Evolutionary conservation across 129 eudicot genomes (phyloP), one percentile per base, ranked within the genome.

Genomic region (Arctium lappa): DNA sequence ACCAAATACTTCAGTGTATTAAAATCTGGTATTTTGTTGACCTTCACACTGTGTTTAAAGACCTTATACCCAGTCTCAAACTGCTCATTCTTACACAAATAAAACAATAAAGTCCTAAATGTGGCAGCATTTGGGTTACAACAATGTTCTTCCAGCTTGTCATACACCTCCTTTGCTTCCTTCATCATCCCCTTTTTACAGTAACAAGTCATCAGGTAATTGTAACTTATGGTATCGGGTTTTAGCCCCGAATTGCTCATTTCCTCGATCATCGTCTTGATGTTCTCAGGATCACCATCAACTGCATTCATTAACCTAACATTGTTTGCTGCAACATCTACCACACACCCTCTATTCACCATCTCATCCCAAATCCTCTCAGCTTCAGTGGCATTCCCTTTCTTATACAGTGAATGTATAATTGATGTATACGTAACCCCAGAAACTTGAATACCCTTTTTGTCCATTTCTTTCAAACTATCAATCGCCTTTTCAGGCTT

Each of bases 71-170:
- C 99, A 0, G 87, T 88, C 86, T 80, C 93, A 85, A 79, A 95
- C 81, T 89, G 88, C 22, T 79, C 93, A 73, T 88, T 85, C 89
- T 86, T 89, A 75, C 97, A 93, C 89, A 91, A 78, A 84, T 93
- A 71, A 84, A 65, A 82, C 40, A 95, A 79, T 86, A 95, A 85
- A 22, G 93, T 91, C 90, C 95, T 88, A 78, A 89, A 95, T 7
- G 99, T 95, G 0, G 95, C 93, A 8, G 95, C 94, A 80, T 93
- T 95, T 6, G 95, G 94, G 8, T 86, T 88, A 42, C 90, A 88
- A 36, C 89, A 86, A 53, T 86, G 87, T 4, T 50, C 80, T 86
- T 83, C 90, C 82, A 95, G 80, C 73, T 80, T 93, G 1, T 87
- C 85, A 79, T 84, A 95, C 48, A 91, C 94, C 86, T 85, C 87